phyloP scores from a whole-genome alignment of 805 yeast species.

The Kodamaea jinghongensis region DNA sequence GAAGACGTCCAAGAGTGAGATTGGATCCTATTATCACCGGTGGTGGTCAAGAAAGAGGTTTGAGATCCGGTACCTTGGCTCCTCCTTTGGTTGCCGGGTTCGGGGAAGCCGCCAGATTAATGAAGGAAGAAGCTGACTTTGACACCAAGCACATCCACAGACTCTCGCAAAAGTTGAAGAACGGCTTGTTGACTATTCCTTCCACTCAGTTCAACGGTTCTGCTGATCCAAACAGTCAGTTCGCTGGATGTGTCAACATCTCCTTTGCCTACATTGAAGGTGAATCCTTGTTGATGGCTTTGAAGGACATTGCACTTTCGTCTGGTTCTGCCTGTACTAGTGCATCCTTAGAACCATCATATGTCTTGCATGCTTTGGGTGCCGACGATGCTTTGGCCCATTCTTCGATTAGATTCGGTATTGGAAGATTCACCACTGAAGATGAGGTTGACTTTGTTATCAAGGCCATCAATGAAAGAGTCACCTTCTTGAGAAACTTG shows the following conservation, averaged over 20 bases:
- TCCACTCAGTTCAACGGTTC: slow-evolving; percentile 93
- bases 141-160: slow-evolving; percentile 69
- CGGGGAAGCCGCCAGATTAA: slow-evolving; percentile 93
- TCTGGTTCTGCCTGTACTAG: slow-evolving; percentile 99
- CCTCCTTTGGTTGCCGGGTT: slow-evolving; percentile 96
- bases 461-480: slow-evolving; percentile 84
- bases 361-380: slow-evolving; percentile 93
- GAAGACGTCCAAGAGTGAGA: slow-evolving; percentile 98
- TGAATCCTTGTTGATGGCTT: slow-evolving; percentile 94
- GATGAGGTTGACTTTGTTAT: slow-evolving; percentile 93
- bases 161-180: slow-evolving; percentile 70
- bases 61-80: slow-evolving; percentile 94
- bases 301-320: slow-evolving; percentile 92
- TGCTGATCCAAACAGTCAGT: slow-evolving; percentile 42
- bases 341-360: slow-evolving; percentile 96
- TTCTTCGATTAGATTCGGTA: slow-evolving; percentile 95
- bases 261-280: slow-evolving; percentile 98
- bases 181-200: slow-evolving; percentile 74
- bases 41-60: slow-evolving; percentile 99
- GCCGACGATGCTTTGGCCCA: slow-evolving; percentile 98
- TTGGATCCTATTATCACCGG: slow-evolving; percentile 92
- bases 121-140: slow-evolving; percentile 66
- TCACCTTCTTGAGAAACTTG: slow-evolving; percentile 84
- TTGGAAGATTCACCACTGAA: slow-evolving; percentile 96
- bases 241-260: slow-evolving; percentile 93